These are phyloP conservation scores for Carnegiea gigantea DNA, from an alignment of 179 eudicot species.

Conservation along the genomic window DNA sequence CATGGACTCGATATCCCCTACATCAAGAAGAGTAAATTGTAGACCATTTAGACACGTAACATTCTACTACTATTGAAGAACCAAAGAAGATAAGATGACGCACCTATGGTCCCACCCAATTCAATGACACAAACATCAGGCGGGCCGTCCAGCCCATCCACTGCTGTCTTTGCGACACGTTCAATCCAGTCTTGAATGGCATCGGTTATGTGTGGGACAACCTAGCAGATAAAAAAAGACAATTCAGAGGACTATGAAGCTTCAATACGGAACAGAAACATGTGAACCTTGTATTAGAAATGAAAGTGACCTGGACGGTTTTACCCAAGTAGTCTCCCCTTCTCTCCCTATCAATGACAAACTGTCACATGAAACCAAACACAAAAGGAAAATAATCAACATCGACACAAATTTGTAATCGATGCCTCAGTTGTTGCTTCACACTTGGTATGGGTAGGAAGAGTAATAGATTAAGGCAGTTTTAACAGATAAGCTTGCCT, in stretches of 20 bases:
- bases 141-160: constrained; percentile 85
- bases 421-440: neutral
- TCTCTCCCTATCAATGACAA: constrained; percentile 91
- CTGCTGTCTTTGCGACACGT: constrained; percentile 78
- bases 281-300: constrained; percentile 5
- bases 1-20: constrained; percentile 94
- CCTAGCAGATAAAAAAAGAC: constrained; percentile 41
- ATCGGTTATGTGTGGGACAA: constrained; percentile 96
- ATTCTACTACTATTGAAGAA: neutral
- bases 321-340: constrained; percentile 94
- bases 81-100: constrained; percentile 12
- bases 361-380: constrained; percentile 39
- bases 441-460: neutral
- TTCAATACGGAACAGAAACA: neutral
- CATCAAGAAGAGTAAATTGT: constrained; percentile 22
- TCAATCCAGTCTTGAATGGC: constrained; percentile 99
- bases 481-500: constrained; percentile 44
- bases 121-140: constrained; percentile 97
- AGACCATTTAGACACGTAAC: constrained; percentile 9
- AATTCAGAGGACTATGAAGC: constrained; percentile 8
- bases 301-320: constrained; percentile 81
- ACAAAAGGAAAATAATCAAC: constrained; percentile 18
- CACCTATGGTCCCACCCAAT: constrained; percentile 98
- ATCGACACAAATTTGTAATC: neutral
- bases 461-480: constrained; percentile 18